Evolutionary conservation across 1,139 yeast species (phyloP).

Genomic region (Blastobotrys arbuscula): DNA sequence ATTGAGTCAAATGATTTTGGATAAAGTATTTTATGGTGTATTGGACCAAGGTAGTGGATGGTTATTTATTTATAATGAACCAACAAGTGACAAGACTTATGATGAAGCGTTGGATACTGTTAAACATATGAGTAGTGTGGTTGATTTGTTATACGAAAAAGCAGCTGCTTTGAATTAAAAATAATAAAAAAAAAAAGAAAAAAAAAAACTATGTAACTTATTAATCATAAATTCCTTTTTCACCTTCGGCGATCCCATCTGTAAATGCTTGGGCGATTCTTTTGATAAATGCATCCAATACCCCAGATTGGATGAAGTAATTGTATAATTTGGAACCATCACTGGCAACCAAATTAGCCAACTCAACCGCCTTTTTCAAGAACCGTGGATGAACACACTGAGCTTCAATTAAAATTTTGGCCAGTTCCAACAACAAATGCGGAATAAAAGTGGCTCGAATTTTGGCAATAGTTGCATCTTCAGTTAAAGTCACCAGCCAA

Average conservation of each 20-base stretch:
- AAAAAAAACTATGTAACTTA: not conserved
- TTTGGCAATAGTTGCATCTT: constrained; percentile 11
- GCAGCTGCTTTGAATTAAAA: constrained; percentile 63
- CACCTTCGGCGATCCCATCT: constrained; percentile 38
- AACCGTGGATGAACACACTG: constrained; percentile 33
- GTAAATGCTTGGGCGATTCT: constrained; percentile 55
- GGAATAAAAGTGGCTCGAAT: constrained; percentile 72
- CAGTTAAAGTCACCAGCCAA: constrained; percentile 22
- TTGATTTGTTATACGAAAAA: constrained; percentile 88
- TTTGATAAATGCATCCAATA: constrained; percentile 55
- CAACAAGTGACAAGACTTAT: constrained; percentile 82
- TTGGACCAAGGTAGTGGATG: constrained; percentile 98
- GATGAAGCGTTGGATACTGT: constrained; percentile 83
- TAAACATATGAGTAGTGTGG: constrained; percentile 80
- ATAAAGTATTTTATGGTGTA: constrained; percentile 90
- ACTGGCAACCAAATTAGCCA: constrained; percentile 52
- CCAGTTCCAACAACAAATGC: constrained; percentile 56
- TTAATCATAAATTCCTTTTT: constrained; percentile 24
- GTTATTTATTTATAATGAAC: constrained; percentile 88
- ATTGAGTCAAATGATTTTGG: constrained; percentile 92
- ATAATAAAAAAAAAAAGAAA: too few species aligned
- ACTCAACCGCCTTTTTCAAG: constrained; percentile 49
- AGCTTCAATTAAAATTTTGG: constrained; percentile 45
- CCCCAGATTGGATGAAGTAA: constrained; percentile 57
- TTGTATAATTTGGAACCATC: constrained; percentile 44